Conservation (phyloP, 78 protist species). For the Guillardia theta region DNA sequence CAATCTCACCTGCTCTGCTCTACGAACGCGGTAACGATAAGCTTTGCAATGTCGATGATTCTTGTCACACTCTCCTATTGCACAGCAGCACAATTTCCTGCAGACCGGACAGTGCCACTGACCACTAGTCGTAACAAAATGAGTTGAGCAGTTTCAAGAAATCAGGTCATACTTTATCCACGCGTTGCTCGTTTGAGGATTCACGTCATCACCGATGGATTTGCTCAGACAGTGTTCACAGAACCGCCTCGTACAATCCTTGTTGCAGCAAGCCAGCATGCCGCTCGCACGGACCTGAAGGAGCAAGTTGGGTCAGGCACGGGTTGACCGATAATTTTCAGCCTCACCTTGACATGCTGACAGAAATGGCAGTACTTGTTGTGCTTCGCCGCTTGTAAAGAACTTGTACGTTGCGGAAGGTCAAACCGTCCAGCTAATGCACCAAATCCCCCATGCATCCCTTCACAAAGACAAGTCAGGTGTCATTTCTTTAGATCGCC, state of each 20-base stretch:
- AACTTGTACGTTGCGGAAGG: too few relatives aligned
- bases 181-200: not conserved
- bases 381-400: not conserved
- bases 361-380: slow-evolving; percentile 27
- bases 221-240: slow-evolving; percentile 31
- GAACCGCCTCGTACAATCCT: slow-evolving; percentile 33
- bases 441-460: too few relatives aligned
- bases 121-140: not conserved
- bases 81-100: slow-evolving; percentile 9
- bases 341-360: not conserved
- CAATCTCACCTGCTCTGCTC: slow-evolving; percentile 37
- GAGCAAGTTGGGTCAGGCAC: too few relatives aligned
- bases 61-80: slow-evolving; percentile 24
- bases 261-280: slow-evolving; percentile 41
- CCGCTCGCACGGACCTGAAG: slow-evolving; percentile 30
- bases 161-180: not conserved
- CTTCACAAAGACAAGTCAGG: too few relatives aligned
- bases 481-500: too few relatives aligned
- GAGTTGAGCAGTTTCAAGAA: not conserved
- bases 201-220: slow-evolving; percentile 38
- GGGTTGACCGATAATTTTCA: not conserved
- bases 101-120: slow-evolving; percentile 25
- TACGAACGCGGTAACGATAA: slow-evolving; percentile 32
- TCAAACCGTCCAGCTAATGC: too few relatives aligned
- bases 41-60: slow-evolving; percentile 43